A percentile compares a stretch with the other conserved stretches of the same genome.
These are phyloP conservation scores for Ganoderma lucidum DNA, from an alignment of 1,284 basidiomycete species.

Conservation along the genomic window DNA sequence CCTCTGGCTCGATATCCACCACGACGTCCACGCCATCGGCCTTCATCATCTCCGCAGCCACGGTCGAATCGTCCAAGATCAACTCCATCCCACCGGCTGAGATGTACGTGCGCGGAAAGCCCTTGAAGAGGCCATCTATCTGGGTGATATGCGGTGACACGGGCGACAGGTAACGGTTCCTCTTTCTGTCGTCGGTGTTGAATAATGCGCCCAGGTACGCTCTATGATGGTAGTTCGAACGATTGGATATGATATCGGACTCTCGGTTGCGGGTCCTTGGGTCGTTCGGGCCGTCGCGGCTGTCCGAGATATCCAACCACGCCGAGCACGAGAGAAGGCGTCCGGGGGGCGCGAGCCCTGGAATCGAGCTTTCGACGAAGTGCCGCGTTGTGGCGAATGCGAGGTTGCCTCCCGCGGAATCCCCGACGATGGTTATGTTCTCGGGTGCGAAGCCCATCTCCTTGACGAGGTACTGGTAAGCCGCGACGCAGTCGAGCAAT, in stretches of 20 bases:
- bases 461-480: constrained; percentile 50
- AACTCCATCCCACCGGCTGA: constrained; percentile 44
- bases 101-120: constrained; percentile 46
- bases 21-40: constrained; percentile 39
- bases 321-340: constrained; percentile 50
- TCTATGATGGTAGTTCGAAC: constrained; percentile 27
- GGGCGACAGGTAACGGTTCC: constrained; percentile 36
- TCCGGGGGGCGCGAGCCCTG: constrained; percentile 41
- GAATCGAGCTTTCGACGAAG: constrained; percentile 33
- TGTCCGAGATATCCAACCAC: constrained; percentile 46
- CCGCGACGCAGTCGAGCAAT: constrained; percentile 50
- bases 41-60: constrained; percentile 39
- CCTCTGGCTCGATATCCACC: constrained; percentile 41
- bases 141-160: constrained; percentile 45
- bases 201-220: constrained; percentile 34
- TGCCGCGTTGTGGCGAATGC: constrained; percentile 65
- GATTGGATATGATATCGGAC: constrained; percentile 25
- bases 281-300: constrained; percentile 29
- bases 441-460: constrained; percentile 44
- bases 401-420: constrained; percentile 80
- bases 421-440: constrained; percentile 68
- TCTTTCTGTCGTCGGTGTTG: constrained; percentile 33
- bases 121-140: constrained; percentile 38
- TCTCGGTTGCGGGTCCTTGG: constrained; percentile 31
- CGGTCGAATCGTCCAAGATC: constrained; percentile 40